Evolutionary conservation across 306 rosid species (phyloP), one percentile per base, ranked within the genome.

Genomic region (Gynostemma pentaphyllum): DNA sequence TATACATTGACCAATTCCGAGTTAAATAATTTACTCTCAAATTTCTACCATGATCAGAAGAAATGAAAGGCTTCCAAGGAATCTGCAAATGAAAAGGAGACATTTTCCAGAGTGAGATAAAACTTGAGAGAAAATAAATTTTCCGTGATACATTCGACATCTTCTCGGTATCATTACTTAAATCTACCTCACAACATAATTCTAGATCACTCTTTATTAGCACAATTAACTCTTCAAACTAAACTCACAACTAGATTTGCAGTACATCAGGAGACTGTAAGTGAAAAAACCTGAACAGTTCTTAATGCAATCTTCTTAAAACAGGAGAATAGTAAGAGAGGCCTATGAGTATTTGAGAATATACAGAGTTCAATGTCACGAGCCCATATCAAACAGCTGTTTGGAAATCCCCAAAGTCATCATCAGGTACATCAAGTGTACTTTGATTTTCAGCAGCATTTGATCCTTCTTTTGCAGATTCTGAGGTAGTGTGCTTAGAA

Each of bases 321-420:
- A 46, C 27, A 23, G 55, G 30, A 64, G 42, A 42, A 15, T 39
- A 36, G 15, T 28, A n/a, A n/a, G n/a, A n/a, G n/a, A n/a, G n/a
- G n/a, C n/a, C n/a, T n/a, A 7, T 4, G 64, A 16, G 64, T 36
- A 63, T 29, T 29, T 9, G 68, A 67, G 55, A 66, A 59, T 70
- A 44, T 47, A 45, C 53, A 74, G 13, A 45, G 66, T 60, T 75
- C 24, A 41, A 30, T 57, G 22, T 51, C 67, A 54, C 29, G 54
- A 27, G 26, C 54, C 39, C 67, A 49, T n/a, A 70, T 79, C 70
- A 92, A 70, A 71, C 80, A 15, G 96, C 99, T 19, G 88, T 69
- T 78, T 92, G 99, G 47, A 92, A 92, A 69, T 92, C 96, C 10
- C 99, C 99, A 45, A 88, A 92, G 80, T 86, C 96, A 14, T 92